Base-by-base conservation (phyloP, 2,329 filamentous ascomycete genomes). In the Gnomoniopsis smithogilvyi region DNA sequence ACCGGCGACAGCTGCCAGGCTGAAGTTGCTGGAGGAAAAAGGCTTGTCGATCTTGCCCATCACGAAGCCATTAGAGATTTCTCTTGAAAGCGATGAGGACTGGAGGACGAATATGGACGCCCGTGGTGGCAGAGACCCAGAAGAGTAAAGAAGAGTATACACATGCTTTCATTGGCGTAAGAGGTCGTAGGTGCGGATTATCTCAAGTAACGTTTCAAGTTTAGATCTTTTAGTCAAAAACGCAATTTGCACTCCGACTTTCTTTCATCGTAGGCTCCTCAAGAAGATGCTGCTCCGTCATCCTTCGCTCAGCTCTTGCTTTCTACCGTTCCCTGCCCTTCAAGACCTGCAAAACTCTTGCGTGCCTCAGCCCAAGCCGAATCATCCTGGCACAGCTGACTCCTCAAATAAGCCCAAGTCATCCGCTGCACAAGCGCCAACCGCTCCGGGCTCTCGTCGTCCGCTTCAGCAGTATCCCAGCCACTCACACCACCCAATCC, bases 51-150 rank as follows among this genome's bases (percentile, higher is more conserved):
- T 87, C 4, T 67, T 74, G 0, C 84, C 84, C 0, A 76, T 87
- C 38, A 87, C 85, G 0, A 72, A 74, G 1, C 82, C 82, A 1
- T 64, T 82, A 22, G 70, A 74, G n/a, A 78, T 84, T 26, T 76
- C 79, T 41, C 68, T 80, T 0, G 75, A 82, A 68, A 74, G 66
- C 0, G 73, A 79, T 47, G 78, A 83, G 12, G 75, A 83, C 1
- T 84, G 82, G 60, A 65, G 76, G 1, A 64, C 64, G 21, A 70
- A 72, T 51, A 78, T 79, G 75, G 65, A 66, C 54, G 69, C 67
- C 49, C 68, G 68, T n/a, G 67, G 68, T 19, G 73, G 76, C 12
- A 69, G 76, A 48, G 76, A 79, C 56, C 76, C 77, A 3, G 62
- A 69, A n/a, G 76, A 78, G 64, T 78, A 64, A 59, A 1, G 45